Conservation (phyloP, 768 basidiomycete genomes). For the Lanmaoa pseudosensibilis region DNA sequence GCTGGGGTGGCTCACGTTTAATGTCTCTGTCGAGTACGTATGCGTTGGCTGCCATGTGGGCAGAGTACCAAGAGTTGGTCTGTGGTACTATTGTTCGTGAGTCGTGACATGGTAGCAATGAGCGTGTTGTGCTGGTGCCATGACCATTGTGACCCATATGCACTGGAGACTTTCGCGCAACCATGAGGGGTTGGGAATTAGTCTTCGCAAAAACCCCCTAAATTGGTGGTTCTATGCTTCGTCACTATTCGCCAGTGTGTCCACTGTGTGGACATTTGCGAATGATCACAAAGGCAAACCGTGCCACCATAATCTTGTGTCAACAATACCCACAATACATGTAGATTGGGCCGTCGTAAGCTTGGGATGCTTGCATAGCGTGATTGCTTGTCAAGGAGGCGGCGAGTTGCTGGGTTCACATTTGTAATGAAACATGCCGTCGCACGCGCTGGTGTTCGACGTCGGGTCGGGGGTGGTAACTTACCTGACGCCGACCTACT, state of each 20-base stretch:
- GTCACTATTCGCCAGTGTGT: neutral
- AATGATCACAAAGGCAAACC: too few species aligned
- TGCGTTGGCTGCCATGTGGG: neutral
- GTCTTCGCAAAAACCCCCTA: neutral
- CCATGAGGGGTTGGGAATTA: too few species aligned
- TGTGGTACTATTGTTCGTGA: neutral
- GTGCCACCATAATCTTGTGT: neutral
- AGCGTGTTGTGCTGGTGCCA: neutral
- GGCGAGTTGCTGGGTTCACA: neutral
- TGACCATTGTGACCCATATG: neutral
- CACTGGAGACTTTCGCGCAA: neutral
- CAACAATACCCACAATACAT: neutral
- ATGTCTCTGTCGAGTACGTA: neutral
- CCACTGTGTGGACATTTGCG: neutral
- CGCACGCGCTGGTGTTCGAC: neutral
- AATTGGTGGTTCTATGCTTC: neutral
- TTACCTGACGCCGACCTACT: too few species aligned
- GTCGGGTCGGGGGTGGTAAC: neutral
- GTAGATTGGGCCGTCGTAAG: too few species aligned
- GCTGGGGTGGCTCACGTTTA: conserved; percentile 9
- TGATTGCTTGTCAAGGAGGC: too few species aligned
- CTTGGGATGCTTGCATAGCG: neutral
- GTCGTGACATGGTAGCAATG: neutral
- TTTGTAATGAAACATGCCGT: neutral
- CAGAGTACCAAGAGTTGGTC: neutral